These are phyloP conservation scores for Trametes gibbosa DNA, from an alignment of 768 basidiomycete genomes.

Conservation along the genomic window DNA sequence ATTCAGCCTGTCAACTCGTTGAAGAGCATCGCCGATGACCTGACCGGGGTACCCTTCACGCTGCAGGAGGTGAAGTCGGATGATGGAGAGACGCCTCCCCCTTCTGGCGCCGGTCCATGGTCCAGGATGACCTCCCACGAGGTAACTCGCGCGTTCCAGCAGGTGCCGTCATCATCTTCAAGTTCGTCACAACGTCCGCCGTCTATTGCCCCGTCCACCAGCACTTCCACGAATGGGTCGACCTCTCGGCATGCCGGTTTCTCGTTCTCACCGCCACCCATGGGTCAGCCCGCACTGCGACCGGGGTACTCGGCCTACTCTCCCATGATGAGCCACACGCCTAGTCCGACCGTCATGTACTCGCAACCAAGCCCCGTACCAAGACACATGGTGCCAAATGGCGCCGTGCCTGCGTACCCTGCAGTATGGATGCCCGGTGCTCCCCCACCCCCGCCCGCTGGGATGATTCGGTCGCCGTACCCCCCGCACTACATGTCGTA, in stretches of 20 bases:
- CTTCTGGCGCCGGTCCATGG: constrained; percentile 50
- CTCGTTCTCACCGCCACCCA: constrained; percentile 34
- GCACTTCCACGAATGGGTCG: constrained; percentile 15
- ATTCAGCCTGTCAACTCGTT: constrained; percentile 73
- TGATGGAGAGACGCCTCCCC: constrained; percentile 78
- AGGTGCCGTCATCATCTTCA: constrained; percentile 66
- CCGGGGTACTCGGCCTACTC: constrained; percentile 61
- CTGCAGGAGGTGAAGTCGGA: constrained; percentile 86
- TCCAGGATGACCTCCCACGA: constrained; percentile 80
- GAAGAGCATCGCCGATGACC: constrained; percentile 80
- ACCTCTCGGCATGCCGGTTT: constrained; percentile 18
- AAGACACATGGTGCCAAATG: constrained; percentile 57
- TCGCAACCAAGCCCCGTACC: constrained; percentile 64
- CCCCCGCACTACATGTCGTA: constrained; percentile 65
- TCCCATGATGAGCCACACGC: constrained; percentile 72
- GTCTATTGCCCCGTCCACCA: constrained; percentile 9
- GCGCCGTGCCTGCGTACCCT: constrained; percentile 59
- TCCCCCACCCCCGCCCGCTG: constrained; percentile 43
- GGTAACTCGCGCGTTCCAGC: constrained; percentile 84
- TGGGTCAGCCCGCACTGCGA: constrained; percentile 47
- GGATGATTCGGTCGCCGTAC: constrained; percentile 67
- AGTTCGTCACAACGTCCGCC: constrained; percentile 44
- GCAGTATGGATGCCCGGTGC: constrained; percentile 64
- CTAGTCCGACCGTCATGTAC: constrained; percentile 67
- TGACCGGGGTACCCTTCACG: constrained; percentile 75